Evolutionary conservation across 2,329 filamentous ascomycete genomes (phyloP).

Genomic region (Xenoacremonium recifei): DNA sequence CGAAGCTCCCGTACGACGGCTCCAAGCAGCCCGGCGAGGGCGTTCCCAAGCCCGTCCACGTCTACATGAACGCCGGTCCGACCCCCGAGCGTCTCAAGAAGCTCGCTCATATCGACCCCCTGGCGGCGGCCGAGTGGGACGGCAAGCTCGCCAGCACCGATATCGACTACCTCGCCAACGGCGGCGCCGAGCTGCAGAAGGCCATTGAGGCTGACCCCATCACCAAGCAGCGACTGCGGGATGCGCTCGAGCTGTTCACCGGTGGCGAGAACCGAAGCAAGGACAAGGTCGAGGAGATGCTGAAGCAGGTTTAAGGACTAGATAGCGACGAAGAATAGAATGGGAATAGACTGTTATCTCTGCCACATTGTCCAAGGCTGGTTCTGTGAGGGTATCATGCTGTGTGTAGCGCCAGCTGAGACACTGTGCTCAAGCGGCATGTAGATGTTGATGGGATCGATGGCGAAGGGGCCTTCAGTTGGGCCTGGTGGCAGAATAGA

Average conservation of each 20-base stretch:
- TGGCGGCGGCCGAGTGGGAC: slow-evolving; percentile 36
- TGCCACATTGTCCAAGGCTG: no score
- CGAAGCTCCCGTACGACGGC: slow-evolving; percentile 35
- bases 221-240: slow-evolving; percentile 34
- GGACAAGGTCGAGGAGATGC: slow-evolving; percentile 32
- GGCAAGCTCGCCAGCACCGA: slow-evolving; percentile 38
- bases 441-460: not conserved
- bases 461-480: not conserved
- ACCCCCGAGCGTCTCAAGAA: slow-evolving; percentile 33
- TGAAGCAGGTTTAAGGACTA: slow-evolving; percentile 10
- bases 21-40: slow-evolving; percentile 36
- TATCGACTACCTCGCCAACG: slow-evolving; percentile 46
- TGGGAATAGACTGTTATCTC: no score
- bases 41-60: slow-evolving; percentile 38
- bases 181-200: slow-evolving; percentile 40
- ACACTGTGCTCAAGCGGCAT: not conserved
- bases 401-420: not conserved
- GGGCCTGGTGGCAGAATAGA: no score
- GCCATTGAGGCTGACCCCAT: slow-evolving; percentile 40
- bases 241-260: slow-evolving; percentile 41
- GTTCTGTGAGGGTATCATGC: not conserved
- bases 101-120: slow-evolving; percentile 37
- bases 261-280: slow-evolving; percentile 37
- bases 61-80: slow-evolving; percentile 34
- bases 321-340: no score